phyloP scores from a whole-genome alignment of 1,139 yeast species.

The Sugiyamaella sp. region DNA sequence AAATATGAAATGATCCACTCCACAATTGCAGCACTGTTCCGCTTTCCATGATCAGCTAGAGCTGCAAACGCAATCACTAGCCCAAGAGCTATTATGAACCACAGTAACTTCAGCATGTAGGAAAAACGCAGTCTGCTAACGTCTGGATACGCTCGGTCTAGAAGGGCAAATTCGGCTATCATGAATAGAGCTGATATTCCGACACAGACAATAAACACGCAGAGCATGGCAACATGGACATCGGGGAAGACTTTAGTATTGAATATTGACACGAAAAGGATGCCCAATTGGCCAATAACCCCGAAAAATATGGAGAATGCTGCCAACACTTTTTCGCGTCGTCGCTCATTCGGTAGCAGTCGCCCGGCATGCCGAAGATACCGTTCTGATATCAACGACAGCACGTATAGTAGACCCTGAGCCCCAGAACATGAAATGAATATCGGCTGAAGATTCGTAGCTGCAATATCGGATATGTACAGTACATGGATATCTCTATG shows the following conservation, averaged over 20 bases:
- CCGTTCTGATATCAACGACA: conserved; percentile 64
- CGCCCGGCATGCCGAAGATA: conserved; percentile 56
- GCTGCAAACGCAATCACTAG: conserved; percentile 73
- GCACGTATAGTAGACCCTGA: conserved; percentile 75
- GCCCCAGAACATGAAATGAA: conserved; percentile 79
- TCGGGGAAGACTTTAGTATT: conserved; percentile 61
- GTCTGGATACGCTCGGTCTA: conserved; percentile 57
- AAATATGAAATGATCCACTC: conserved; percentile 88
- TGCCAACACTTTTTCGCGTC: conserved; percentile 54
- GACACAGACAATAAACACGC: conserved; percentile 69
- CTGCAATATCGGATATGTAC: conserved; percentile 83
- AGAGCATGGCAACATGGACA: conserved; percentile 73
- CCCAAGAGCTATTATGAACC: conserved; percentile 70
- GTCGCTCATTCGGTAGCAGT: conserved; percentile 56
- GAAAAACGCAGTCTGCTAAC: conserved; percentile 48
- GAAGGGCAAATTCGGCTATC: conserved; percentile 59
- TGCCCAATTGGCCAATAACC: conserved; percentile 72
- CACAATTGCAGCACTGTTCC: conserved; percentile 59
- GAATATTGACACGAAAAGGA: conserved; percentile 73
- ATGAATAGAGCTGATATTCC: conserved; percentile 67
- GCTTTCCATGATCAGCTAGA: conserved; percentile 45
- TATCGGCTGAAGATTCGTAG: conserved; percentile 78
- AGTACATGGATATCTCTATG: conserved; percentile 54
- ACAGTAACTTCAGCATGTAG: conserved; percentile 54
- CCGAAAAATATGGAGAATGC: conserved; percentile 57